Conservation (phyloP, 1,284 basidiomycete genomes). For the Cryptococcus sp. region DNA sequence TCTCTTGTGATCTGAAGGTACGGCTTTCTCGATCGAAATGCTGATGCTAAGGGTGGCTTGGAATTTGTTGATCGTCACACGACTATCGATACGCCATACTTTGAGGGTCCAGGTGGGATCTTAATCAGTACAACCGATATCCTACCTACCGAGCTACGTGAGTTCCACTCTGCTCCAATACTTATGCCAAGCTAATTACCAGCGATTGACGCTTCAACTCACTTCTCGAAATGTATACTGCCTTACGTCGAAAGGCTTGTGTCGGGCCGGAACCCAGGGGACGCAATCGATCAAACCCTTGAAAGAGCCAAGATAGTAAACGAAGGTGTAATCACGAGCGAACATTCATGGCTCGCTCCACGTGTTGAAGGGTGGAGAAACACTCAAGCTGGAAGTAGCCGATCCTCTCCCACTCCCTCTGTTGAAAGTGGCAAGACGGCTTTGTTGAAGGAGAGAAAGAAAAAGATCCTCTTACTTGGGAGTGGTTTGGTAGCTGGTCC, state of each 20-base stretch:
- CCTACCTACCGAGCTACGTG: slow-evolving; percentile 72
- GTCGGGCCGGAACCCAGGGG: slow-evolving; percentile 22
- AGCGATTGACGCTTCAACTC: slow-evolving; percentile 63
- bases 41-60: slow-evolving; percentile 62
- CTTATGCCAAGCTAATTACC: slow-evolving; percentile 6
- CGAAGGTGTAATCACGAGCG: slow-evolving; percentile 55
- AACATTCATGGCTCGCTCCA: slow-evolving; percentile 60
- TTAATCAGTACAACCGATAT: slow-evolving; percentile 85
- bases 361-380: slow-evolving; percentile 53
- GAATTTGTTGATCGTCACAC: slow-evolving; percentile 72
- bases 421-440: background rate
- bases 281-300: slow-evolving; percentile 52
- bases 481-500: slow-evolving; percentile 89
- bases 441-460: slow-evolving; percentile 48
- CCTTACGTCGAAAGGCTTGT: slow-evolving; percentile 62
- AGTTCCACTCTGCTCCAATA: slow-evolving; percentile 6
- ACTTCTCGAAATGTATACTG: slow-evolving; percentile 64
- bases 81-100: slow-evolving; percentile 70
- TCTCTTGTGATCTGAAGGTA: slow-evolving; percentile 77
- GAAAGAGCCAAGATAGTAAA: slow-evolving; percentile 66
- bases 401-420: background rate
- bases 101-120: slow-evolving; percentile 54
- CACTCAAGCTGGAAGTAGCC: background rate
- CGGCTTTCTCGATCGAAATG: slow-evolving; percentile 2
- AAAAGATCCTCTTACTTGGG: slow-evolving; percentile 74